These are phyloP conservation scores for Akanthomyces uredinophilus DNA, from an alignment of 2,329 filamentous ascomycete species.

Conservation along the genomic window DNA sequence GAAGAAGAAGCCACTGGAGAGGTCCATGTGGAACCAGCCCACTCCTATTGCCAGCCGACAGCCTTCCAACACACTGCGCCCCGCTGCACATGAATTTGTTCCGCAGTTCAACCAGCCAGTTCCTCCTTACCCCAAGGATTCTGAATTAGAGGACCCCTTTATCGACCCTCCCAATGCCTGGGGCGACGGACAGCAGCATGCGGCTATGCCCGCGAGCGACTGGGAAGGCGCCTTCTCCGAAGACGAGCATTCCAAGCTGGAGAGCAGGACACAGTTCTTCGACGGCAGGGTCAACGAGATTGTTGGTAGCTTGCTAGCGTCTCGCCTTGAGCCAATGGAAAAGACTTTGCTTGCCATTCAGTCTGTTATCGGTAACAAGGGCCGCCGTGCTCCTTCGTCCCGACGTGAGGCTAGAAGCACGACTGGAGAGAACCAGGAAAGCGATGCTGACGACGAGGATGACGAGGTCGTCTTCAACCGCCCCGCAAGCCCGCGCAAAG, in stretches of 20 bases:
- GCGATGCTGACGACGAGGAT: slow-evolving; percentile 92
- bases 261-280: slow-evolving; percentile 79
- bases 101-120: slow-evolving; percentile 8
- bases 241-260: slow-evolving; percentile 76
- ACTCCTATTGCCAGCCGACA: slow-evolving; percentile 29
- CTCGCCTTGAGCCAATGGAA: slow-evolving; percentile 75
- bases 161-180: slow-evolving; percentile 45
- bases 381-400: slow-evolving; percentile 49
- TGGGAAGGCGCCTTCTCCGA: slow-evolving; percentile 87
- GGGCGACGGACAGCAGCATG: slow-evolving; percentile 30
- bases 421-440: slow-evolving; percentile 68
- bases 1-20: slow-evolving; percentile 50
- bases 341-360: slow-evolving; percentile 73
- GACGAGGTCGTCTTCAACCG: slow-evolving; percentile 63
- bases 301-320: slow-evolving; percentile 70
- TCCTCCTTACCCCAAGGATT: slow-evolving; percentile 15
- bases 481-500: slow-evolving; percentile 70
- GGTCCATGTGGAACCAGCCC: slow-evolving; percentile 42
- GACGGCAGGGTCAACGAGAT: slow-evolving; percentile 84
- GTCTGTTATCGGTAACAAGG: slow-evolving; percentile 56
- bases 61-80: not conserved
- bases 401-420: slow-evolving; percentile 58
- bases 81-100: slow-evolving; percentile 3
- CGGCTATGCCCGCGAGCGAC: slow-evolving; percentile 70
- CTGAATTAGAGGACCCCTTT: slow-evolving; percentile 57